Conservation (phyloP, 805 yeast species). For the Metschnikowia continentalis region DNA sequence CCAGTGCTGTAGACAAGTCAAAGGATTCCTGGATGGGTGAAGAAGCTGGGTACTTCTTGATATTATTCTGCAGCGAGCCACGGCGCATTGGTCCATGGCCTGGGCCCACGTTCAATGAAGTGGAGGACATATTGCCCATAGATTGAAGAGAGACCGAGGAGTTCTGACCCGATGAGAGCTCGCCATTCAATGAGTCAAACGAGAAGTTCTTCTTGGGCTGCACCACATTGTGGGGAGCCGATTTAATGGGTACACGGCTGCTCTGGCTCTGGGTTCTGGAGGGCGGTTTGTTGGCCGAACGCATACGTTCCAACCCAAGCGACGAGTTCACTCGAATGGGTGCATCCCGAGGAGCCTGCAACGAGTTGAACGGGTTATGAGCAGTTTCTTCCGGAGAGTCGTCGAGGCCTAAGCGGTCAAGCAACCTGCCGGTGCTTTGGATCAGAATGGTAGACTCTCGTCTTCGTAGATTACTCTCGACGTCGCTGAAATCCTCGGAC, state of each 20-base stretch:
- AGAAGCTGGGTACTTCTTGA: not conserved
- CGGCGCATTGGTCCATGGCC: not conserved
- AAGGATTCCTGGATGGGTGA: constrained; percentile 5
- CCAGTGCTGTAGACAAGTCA: constrained; percentile 4
- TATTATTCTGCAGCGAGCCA: not conserved
- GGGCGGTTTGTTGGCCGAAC: constrained; percentile 6
- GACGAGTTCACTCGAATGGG: constrained; percentile 17
- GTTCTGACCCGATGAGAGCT: constrained; percentile 10
- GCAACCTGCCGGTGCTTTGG: constrained; percentile 13
- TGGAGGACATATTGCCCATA: not conserved
- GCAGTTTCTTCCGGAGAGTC: constrained; percentile 17
- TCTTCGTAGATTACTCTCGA: constrained; percentile 12
- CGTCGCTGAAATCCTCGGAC: constrained; percentile 14
- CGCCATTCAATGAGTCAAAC: constrained; percentile 15
- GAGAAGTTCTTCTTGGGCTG: constrained; percentile 16
- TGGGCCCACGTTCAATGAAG: not conserved
- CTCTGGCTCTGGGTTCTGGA: constrained; percentile 8
- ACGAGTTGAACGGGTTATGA: constrained; percentile 1
- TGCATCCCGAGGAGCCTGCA: constrained; percentile 6
- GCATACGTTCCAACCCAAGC: constrained; percentile 16
- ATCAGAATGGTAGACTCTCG: constrained; percentile 16
- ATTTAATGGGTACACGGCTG: constrained; percentile 9
- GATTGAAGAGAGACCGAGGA: constrained; percentile 10
- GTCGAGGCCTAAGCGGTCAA: constrained; percentile 28
- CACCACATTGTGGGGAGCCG: constrained; percentile 12